Evolutionary conservation across 2,329 filamentous ascomycete species (phyloP).

Genomic region (Tolypocladium cylindrosporum): DNA sequence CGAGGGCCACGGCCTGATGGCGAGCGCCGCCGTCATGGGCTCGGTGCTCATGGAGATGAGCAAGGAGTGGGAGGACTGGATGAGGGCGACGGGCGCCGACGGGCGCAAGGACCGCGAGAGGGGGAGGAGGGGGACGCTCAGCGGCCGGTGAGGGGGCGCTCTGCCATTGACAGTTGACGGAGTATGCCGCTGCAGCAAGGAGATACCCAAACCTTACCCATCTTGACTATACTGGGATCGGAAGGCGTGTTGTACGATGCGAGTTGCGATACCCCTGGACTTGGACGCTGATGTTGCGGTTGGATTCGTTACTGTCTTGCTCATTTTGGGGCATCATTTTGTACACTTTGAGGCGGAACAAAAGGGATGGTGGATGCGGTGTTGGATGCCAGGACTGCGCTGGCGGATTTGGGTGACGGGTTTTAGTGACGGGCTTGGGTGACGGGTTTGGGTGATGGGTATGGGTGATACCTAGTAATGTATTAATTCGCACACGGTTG

Average conservation of each 20-base stretch:
- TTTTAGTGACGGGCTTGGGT: neutral
- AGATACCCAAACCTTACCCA: neutral
- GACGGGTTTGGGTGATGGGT: too few species aligned
- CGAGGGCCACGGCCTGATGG: slow-evolving; percentile 94
- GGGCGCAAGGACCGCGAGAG: slow-evolving; percentile 22
- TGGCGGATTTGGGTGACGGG: neutral
- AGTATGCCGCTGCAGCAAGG: neutral
- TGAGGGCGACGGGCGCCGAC: slow-evolving; percentile 43
- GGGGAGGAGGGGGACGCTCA: slow-evolving; percentile 15
- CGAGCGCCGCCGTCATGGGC: slow-evolving; percentile 85
- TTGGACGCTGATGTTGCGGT: neutral
- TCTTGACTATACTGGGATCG: neutral
- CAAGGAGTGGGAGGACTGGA: slow-evolving; percentile 88
- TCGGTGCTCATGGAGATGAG: slow-evolving; percentile 90
- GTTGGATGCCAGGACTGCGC: neutral
- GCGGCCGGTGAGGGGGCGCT: slow-evolving; percentile 5
- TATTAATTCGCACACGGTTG: too few species aligned
- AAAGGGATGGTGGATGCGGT: neutral
- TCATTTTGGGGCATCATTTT: neutral
- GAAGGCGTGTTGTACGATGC: neutral
- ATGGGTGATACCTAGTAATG: too few species aligned
- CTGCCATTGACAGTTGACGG: too few species aligned
- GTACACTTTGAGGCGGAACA: neutral
- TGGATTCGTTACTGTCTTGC: neutral
- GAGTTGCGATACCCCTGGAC: neutral